Conservation (phyloP, 2,329 filamentous ascomycete species). For the Colletotrichum camelliae region DNA sequence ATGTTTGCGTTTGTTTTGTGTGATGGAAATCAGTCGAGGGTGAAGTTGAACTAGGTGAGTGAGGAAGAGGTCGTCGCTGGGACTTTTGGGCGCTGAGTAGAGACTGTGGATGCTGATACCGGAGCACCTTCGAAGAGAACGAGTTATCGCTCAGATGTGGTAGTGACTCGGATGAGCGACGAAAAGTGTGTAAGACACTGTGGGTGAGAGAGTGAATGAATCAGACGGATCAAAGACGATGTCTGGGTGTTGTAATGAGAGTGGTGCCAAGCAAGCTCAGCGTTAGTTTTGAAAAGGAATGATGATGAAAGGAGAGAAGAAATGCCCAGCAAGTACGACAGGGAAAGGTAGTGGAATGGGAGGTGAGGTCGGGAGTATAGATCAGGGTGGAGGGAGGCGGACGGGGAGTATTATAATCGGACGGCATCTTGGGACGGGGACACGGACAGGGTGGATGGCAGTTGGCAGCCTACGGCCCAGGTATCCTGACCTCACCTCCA, state of each 20-base stretch:
- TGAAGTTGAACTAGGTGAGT: neutral
- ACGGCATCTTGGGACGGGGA: neutral
- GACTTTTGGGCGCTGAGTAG: slow-evolving; percentile 7
- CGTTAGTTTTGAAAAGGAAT: slow-evolving; percentile 16
- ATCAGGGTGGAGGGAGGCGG: neutral
- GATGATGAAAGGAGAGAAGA: slow-evolving; percentile 18
- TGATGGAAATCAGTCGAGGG: neutral
- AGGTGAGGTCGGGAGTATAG: neutral
- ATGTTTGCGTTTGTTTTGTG: slow-evolving; percentile 28
- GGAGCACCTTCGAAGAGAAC: slow-evolving; percentile 37
- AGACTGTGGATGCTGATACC: slow-evolving; percentile 34
- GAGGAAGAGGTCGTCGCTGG: neutral
- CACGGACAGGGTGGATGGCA: neutral
- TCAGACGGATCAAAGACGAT: slow-evolving; percentile 30
- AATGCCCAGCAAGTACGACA: slow-evolving; percentile 19
- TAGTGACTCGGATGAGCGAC: slow-evolving; percentile 23
- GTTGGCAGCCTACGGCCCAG: neutral
- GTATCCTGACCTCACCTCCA: neutral
- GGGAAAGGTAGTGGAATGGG: slow-evolving; percentile 26
- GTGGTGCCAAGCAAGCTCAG: slow-evolving; percentile 39
- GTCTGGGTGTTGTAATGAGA: slow-evolving; percentile 34
- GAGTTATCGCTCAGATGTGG: slow-evolving; percentile 20
- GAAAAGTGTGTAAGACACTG: slow-evolving; percentile 14
- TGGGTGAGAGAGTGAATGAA: slow-evolving; percentile 30
- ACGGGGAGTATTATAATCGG: slow-evolving; percentile 13